Conservation (phyloP, 495 filamentous ascomycete genomes). For the Penicillium egyptiacum region DNA sequence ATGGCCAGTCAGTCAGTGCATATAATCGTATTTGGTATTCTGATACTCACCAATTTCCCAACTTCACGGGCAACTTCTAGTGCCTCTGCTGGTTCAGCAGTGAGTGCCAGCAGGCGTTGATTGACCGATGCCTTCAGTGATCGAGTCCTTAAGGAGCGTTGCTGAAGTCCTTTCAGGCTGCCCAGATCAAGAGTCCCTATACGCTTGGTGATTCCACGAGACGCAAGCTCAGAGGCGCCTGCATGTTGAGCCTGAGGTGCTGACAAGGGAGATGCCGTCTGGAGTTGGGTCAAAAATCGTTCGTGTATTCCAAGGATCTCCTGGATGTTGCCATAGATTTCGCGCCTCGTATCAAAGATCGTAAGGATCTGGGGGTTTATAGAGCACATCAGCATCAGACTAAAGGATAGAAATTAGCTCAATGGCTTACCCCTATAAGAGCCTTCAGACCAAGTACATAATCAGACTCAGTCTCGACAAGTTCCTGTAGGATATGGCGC, state of each 20-base stretch:
- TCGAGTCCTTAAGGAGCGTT: conserved; percentile 31
- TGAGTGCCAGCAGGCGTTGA: conserved; percentile 40
- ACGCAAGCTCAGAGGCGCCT: conserved; percentile 22
- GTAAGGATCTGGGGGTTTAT: conserved; percentile 33
- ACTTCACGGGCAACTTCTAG: conserved; percentile 78
- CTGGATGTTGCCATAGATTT: conserved; percentile 47
- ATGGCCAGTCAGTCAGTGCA: conserved; percentile 8
- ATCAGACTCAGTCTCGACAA: conserved; percentile 80
- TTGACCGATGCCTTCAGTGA: conserved; percentile 33
- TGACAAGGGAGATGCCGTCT: conserved; percentile 33
- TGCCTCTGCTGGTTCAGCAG: conserved; percentile 68
- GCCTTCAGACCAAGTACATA: conserved; percentile 87
- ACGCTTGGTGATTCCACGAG: conserved; percentile 24
- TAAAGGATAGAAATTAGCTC: background rate
- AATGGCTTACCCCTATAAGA: conserved; percentile 68
- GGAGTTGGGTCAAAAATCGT: conserved; percentile 38
- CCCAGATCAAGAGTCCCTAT: conserved; percentile 27
- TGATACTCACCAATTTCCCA: conserved; percentile 60
- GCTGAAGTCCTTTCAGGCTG: conserved; percentile 31
- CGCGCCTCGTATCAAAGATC: conserved; percentile 34
- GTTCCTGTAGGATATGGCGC: conserved; percentile 75
- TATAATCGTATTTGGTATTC: background rate
- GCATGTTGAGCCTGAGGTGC: conserved; percentile 14
- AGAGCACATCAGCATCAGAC: background rate
- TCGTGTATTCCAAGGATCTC: conserved; percentile 48